Evolutionary conservation across 768 basidiomycete genomes (phyloP).

Genomic region (Termitomyces sp.): DNA sequence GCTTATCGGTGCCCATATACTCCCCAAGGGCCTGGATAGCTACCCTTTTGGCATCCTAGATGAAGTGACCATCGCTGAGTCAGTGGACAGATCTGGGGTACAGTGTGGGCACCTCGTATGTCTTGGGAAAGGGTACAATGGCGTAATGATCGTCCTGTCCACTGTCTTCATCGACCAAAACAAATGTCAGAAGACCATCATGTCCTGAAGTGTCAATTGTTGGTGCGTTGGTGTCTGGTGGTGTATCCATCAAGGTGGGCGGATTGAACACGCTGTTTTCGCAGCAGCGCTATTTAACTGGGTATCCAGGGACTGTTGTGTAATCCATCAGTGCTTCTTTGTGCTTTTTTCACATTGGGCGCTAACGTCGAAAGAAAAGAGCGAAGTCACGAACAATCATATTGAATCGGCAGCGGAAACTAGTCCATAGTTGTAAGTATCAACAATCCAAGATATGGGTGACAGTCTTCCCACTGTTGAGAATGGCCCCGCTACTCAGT

Average conservation of each 20-base stretch:
- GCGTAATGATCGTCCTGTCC: conserved; percentile 5
- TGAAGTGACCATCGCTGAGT: background rate
- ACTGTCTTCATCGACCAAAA: background rate
- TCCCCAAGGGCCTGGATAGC: conserved; percentile 1
- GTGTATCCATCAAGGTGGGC: background rate
- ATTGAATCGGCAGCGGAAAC: no score
- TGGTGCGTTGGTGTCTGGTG: background rate
- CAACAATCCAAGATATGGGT: no score
- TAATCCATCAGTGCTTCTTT: background rate
- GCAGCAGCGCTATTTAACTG: background rate
- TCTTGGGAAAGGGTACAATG: conserved; percentile 13
- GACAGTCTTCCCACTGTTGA: no score
- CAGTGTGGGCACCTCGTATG: conserved; percentile 4
- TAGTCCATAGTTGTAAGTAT: no score
- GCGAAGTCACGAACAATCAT: no score
- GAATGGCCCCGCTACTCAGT: no score
- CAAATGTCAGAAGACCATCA: conserved; percentile 2
- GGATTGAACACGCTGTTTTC: background rate
- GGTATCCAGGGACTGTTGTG: background rate
- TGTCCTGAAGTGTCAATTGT: background rate
- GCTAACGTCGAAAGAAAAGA: no score
- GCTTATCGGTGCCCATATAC: background rate
- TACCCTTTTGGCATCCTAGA: conserved; percentile 2
- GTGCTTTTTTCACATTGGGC: no score
- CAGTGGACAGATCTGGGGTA: background rate